These are phyloP conservation scores for Abelmoschus esculentus DNA, from an alignment of 345 rosid genomes.

Conservation along the genomic window DNA sequence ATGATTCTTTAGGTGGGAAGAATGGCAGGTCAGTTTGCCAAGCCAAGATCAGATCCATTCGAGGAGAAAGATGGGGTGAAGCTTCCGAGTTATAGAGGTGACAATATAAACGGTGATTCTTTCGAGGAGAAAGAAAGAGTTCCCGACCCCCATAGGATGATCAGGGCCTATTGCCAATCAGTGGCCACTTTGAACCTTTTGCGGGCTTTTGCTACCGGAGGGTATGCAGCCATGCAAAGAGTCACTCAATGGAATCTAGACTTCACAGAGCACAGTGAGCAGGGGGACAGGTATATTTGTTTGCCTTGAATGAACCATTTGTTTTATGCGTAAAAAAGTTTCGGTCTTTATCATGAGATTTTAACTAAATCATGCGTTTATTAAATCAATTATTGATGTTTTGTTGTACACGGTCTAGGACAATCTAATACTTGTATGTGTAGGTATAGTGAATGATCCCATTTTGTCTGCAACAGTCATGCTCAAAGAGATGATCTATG, in stretches of 20 bases:
- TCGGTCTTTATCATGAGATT: background rate
- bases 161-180: slow-evolving; percentile 32
- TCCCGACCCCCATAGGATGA: slow-evolving; percentile 39
- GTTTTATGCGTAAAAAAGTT: background rate
- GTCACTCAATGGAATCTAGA: slow-evolving; percentile 37
- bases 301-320: background rate
- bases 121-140: slow-evolving; percentile 29
- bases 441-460: too few species aligned
- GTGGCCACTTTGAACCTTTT: slow-evolving; percentile 37
- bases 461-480: too few species aligned
- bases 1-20: slow-evolving; percentile 29
- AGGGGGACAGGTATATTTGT: slow-evolving; percentile 23
- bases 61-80: slow-evolving; percentile 35
- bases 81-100: slow-evolving; percentile 40
- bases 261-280: slow-evolving; percentile 33
- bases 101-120: slow-evolving; percentile 34
- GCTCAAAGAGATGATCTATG: too few species aligned
- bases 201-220: slow-evolving; percentile 39
- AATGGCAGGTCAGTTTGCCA: slow-evolving; percentile 42
- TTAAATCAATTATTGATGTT: too few species aligned
- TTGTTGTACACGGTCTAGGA: too few species aligned
- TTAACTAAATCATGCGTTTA: too few species aligned
- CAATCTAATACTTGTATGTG: too few species aligned
- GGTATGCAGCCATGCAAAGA: slow-evolving; percentile 43
- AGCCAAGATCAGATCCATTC: slow-evolving; percentile 36